Evolutionary conservation across 2,329 filamentous ascomycete species (phyloP), one percentile per base, ranked within the genome.

Genomic region (Exophiala bonariae): DNA sequence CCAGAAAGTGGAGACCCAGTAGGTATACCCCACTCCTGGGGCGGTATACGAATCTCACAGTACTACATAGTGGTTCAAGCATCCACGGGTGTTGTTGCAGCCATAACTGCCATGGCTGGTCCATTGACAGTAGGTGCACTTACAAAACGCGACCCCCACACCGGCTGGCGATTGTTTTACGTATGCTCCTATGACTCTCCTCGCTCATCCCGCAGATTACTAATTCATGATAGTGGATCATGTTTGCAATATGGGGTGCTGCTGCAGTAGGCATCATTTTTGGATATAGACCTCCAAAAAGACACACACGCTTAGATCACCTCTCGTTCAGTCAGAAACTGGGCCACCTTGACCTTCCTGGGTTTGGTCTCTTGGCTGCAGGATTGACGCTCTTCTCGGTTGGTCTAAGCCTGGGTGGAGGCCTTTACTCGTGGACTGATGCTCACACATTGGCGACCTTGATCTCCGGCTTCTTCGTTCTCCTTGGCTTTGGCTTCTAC

Each of bases 1-100:
- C 50, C n/a, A 18, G 50, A 16, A 49, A 20, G 39, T 53, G 50
- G 50, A 33, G 50, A 42, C 47, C 50, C 13, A 32, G 50, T 53
- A 50, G 31, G 47, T 26, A 26, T 26, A 26, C 23, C 23, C 6
- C 11, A 6, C 23, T 26, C 23, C 23, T 11, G 6, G 11, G 23
- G 23, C 23, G 23, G 11, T 6, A 6, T 26, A 6, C 11, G 23
- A 6, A 26, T 26, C 23, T 26, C 6, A 26, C 11, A n/a, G 7
- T 23, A n/a, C 4, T 41, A 5, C 4, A 20, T 20, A 50, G 47
- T 47, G 26, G 43, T 35, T 5, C 43, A 50, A 36, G 43, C 35
- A 14, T 11, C 3, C 11, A 17, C 34, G 34, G 47, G 47, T 23
- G 22, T 50, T 18, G 43, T 31, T 16, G 43, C 26, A 2, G 20